A percentile compares a stretch with the other conserved stretches of the same genome.
These are phyloP conservation scores for Microstegium vimineum DNA, from an alignment of 176 grass and related monocot species.

Conservation along the genomic window DNA sequence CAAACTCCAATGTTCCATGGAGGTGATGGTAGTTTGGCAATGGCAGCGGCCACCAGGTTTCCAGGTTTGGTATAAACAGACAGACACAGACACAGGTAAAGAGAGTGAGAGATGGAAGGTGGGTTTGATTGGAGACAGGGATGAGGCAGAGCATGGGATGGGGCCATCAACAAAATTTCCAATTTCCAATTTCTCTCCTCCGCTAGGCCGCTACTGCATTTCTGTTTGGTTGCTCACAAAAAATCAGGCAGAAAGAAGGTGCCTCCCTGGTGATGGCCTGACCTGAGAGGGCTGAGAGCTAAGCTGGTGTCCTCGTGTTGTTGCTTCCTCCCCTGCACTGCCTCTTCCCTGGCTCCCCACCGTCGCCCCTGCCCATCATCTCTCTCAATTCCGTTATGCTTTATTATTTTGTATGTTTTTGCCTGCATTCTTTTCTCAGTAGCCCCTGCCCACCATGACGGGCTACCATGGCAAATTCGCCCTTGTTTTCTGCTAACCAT, in stretches of 20 bases:
- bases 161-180: constrained; percentile 36
- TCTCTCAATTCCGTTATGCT: not conserved
- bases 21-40: not conserved
- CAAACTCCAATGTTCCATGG: not conserved
- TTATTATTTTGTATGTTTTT: not conserved
- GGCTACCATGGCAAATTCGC: not conserved
- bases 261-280: too few species aligned
- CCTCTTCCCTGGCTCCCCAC: constrained; percentile 79
- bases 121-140: constrained; percentile 48
- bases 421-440: not conserved
- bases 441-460: not conserved
- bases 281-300: not conserved
- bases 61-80: not conserved
- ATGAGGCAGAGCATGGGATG: constrained; percentile 75
- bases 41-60: not conserved
- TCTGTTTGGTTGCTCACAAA: not conserved
- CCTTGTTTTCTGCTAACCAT: not conserved
- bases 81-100: not conserved
- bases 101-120: not conserved
- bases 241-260: not conserved
- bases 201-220: too few species aligned
- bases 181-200: too few species aligned
- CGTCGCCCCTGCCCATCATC: not conserved
- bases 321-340: constrained; percentile 78
- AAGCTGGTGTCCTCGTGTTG: constrained; percentile 29